Conservation (phyloP, 169 alveolate species). For the Cryptosporidium tyzzeri region DNA sequence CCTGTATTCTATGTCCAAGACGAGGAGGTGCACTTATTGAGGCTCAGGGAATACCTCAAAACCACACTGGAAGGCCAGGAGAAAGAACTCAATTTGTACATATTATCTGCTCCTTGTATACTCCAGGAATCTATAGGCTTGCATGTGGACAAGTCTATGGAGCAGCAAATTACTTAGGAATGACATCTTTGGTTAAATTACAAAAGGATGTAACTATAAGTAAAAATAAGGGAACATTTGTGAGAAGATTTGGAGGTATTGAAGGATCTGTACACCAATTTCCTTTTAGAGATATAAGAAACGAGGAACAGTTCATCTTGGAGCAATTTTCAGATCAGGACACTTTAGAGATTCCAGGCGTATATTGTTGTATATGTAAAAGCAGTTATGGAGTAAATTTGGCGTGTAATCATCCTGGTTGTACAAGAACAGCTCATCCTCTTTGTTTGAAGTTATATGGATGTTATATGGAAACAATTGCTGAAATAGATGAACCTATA, state of each 20-base stretch:
- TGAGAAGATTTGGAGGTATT: conserved; percentile 35
- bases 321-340: conserved; percentile 33
- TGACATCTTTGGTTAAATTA: conserved; percentile 47
- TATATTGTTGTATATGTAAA: conserved; percentile 67
- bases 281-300: conserved; percentile 48
- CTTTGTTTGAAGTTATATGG: conserved; percentile 45
- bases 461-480: conserved; percentile 54
- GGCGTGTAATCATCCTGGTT: conserved; percentile 41
- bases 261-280: conserved; percentile 53
- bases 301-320: conserved; percentile 53
- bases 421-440: conserved; percentile 64
- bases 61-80: background rate
- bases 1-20: conserved; percentile 65
- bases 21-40: conserved; percentile 54
- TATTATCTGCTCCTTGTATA: conserved; percentile 34
- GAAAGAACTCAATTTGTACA: conserved; percentile 43
- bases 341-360: conserved; percentile 15
- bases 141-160: conserved; percentile 29
- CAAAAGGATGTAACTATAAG: background rate
- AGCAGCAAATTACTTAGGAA: conserved; percentile 44
- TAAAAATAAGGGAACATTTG: conserved; percentile 22
- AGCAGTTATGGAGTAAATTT: conserved; percentile 65
- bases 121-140: conserved; percentile 49
- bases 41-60: conserved; percentile 34
- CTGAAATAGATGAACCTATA: background rate